Evolutionary conservation across 352 stramenopile genomes (phyloP), one percentile per base, ranked within the genome.

Genomic region (Pythium dissotocum): DNA sequence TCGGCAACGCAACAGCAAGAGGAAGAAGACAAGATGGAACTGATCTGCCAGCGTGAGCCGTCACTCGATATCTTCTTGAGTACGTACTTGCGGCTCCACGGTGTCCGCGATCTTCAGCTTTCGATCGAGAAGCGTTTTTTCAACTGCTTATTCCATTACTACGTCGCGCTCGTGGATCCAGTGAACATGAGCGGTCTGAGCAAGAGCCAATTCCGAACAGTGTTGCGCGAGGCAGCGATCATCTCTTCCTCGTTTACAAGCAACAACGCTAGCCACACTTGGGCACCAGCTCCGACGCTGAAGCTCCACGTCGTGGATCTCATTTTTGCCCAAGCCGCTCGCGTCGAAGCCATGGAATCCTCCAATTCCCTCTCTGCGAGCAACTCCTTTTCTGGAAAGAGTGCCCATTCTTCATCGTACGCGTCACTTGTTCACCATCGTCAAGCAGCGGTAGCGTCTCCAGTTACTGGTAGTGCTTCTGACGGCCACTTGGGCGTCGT

Each of bases 101-200:
- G 79, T 1, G 73, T 88, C 5, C 79, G 70, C 6, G 74, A 85
- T 38, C 49, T 88, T 26, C 77, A 88, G 49, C 72, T 90, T 36
- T 85, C 82, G 21, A 69, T 77, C 9, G 82, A 85, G 53, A 85
- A 88, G 58, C 76, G 82, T n/a, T 71, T 90, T 14, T 84, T 75
- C 58, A 90, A 90, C 66, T 87, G 79, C 24, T 52, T 90, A 6
- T 90, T 83, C 44, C 78, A 90, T 61, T 90, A 87, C 73, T 90
- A 88, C 63, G 70, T 87, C 33, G 78, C 79, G 12, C 69, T 87
- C 0, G 69, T 82, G 6, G 82, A 90, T 60, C 82, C 82, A 2
- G 58, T 87, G 6, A 55, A 77, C 32, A 70, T 69, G n/a, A 67
- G 67, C 12, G 78, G 77, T 0, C 75, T 90, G 58, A 90, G 79